These are phyloP conservation scores for Larix sibirica DNA, from an alignment of 83 land plant genomes.

Conservation along the genomic window DNA sequence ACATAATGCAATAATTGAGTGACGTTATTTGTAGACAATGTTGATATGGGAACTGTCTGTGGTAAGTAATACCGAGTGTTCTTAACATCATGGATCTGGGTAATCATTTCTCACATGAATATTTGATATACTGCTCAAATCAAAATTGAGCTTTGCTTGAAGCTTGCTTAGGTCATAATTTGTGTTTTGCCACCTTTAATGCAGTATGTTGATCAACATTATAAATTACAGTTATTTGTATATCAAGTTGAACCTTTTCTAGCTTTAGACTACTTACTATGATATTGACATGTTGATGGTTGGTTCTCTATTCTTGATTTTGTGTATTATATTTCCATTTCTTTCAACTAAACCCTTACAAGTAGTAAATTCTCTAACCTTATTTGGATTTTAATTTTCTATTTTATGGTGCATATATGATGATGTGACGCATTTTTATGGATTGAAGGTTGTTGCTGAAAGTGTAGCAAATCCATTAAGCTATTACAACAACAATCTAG, in stretches of 20 bases:
- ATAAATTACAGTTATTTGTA: no score
- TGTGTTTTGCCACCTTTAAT: no score
- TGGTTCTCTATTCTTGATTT: no score
- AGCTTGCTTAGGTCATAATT: no score
- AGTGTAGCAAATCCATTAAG: slow-evolving; percentile 55
- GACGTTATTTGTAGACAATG: slow-evolving; percentile 42
- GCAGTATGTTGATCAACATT: no score
- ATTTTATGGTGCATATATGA: slow-evolving; percentile 15
- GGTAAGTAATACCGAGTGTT: slow-evolving; percentile 63
- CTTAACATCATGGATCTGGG: slow-evolving; percentile 58
- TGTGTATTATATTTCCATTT: neutral
- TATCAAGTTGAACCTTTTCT: no score
- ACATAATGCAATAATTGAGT: neutral
- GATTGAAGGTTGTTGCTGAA: slow-evolving; percentile 73
- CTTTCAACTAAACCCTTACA: neutral
- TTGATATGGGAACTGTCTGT: slow-evolving; percentile 69
- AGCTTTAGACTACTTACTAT: no score
- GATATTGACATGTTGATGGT: no score
- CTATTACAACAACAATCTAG: slow-evolving; percentile 54
- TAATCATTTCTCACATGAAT: neutral
- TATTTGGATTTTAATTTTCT: neutral
- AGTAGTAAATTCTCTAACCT: neutral
- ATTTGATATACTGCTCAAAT: neutral
- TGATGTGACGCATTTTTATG: slow-evolving; percentile 78
- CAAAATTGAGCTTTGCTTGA: no score